Base-by-base conservation (phyloP, 164 flowering plant species). In the Magnolia changhungtana region DNA sequence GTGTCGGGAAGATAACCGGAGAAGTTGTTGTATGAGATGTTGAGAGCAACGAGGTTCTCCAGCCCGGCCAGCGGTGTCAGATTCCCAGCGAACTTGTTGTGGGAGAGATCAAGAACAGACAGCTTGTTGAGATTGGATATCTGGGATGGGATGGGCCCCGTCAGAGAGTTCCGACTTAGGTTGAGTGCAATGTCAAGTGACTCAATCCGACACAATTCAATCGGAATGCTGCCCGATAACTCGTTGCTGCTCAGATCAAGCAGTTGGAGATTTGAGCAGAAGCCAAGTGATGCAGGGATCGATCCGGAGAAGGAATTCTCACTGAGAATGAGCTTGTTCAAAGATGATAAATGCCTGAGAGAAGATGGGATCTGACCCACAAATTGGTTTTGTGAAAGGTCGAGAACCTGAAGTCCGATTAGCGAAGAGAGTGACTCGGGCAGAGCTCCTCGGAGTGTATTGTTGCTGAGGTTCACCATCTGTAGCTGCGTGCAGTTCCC, bases 21-120 rank as follows among this genome's bases (percentile, higher is more conserved):
- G 86, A 91, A 89, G 63, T 89, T 86, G 78, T 93, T 93, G 81
- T 85, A 82, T 7, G 98, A 93, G 13, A 93, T 78, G 78, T 93
- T 93, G 21, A 93, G 83, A 18, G 90, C 84, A 11, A 91, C 94
- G 6, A 93, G 87, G 75, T 91, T 88, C 10, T 83, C 90, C 9
- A 93, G 88, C 13, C 79, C 78, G 0, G 92, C 82, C 7, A 95
- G 89, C 5, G 92, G 84, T 55, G 72, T 76, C 72, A 95, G 73
- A 21, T 84, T 81, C 45, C 92, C 92, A 37, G 45, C 73, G 19
- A 89, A 84, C 50, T 67, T 68, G 76, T 89, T 89, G 75, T 88
- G 88, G 8, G 92, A 89, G 71, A 89, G 81, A 71, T 89, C 91
- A 0, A 88, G 79, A 1, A 84, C 80, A 29, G 90, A 83, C 18